Evolutionary conservation across 306 rosid genomes (phyloP).

Genomic region (Trifolium subterraneum): DNA sequence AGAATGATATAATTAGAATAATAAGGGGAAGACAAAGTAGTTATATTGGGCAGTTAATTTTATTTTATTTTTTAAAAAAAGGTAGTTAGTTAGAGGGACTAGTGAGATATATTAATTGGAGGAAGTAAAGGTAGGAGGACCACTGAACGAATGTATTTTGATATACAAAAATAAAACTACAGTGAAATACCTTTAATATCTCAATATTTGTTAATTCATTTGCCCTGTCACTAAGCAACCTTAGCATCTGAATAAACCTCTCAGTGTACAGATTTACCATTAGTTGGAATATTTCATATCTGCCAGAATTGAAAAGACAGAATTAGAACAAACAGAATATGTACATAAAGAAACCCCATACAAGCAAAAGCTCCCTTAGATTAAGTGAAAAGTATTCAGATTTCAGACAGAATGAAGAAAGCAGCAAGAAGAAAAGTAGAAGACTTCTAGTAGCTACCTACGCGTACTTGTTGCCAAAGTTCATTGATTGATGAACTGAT

Average conservation of each 20-base stretch:
- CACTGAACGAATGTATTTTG: neutral
- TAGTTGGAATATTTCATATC: constrained; percentile 97
- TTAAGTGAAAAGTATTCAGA: constrained; percentile 15
- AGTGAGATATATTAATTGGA: neutral
- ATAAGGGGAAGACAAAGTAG: neutral
- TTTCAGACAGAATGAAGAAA: neutral
- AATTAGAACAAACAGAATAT: constrained; percentile 37
- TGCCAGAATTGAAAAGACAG: constrained; percentile 51
- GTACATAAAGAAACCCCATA: constrained; percentile 23
- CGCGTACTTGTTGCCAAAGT: constrained; percentile 16
- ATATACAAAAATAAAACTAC: constrained; percentile 32
- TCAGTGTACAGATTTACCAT: constrained; percentile 96
- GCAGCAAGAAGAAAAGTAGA: neutral
- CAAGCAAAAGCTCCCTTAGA: constrained; percentile 14
- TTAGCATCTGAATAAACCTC: constrained; percentile 96
- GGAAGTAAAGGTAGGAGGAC: constrained; percentile 16
- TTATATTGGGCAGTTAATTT: neutral
- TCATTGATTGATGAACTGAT: constrained; percentile 9
- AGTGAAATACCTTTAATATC: constrained; percentile 79
- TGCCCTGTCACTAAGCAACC: constrained; percentile 92
- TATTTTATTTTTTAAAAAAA: neutral
- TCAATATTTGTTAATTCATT: constrained; percentile 87
- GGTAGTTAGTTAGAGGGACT: constrained; percentile 20
- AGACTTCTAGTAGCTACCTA: constrained; percentile 21
- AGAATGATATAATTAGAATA: neutral